Evolutionary conservation across 2,329 filamentous ascomycete genomes (phyloP), one percentile per base, ranked within the genome.

Genomic region (Fusarium annulatum): DNA sequence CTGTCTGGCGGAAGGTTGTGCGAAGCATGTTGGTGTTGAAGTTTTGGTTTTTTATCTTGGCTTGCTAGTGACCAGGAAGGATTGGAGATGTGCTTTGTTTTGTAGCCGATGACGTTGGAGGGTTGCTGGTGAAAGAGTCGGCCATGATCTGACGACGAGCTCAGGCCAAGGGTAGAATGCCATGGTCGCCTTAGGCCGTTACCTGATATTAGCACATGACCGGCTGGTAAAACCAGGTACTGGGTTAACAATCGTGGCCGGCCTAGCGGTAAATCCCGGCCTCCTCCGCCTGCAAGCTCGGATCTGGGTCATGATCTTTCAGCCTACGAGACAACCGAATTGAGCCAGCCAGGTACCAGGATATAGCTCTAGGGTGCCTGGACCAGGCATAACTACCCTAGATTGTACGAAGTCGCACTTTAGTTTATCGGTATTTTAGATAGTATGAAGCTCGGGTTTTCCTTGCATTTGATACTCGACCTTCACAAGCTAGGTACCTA

Each of bases 21-120:
- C 92, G 91, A 80, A 93, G 88, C 93, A 95, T 95, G 64, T 64
- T 82, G 80, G 67, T 57, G 67, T 69, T 71, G 62, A 48, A 59
- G 60, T 38, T 62, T 52, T 45, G 43, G 45, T 52, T 38, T 52
- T 26, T 69, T 38, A 41, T 69, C 48, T 51, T 64, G 55, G n/a
- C 64, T 70, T 70, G 66, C 41, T 49, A n/a, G 65, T 49, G 58
- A 56, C 45, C 52, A 36, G 61, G 56, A 61, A 57, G 38, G 51
- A 56, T 53, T 62, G 60, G 61, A 72, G 67, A 67, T 64, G 55
- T 61, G 64, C 41, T 61, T 71, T 62, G 70, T 76, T 66, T 71
- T 71, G 71, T 64, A 71, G 60, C 76, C 67, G 74, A 78, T 78
- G 76, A 78, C 75, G 76, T 78, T 74, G 72, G 73, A 74, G 58